These are phyloP conservation scores for Candida quercuum DNA, from an alignment of 805 yeast species.

Conservation along the genomic window DNA sequence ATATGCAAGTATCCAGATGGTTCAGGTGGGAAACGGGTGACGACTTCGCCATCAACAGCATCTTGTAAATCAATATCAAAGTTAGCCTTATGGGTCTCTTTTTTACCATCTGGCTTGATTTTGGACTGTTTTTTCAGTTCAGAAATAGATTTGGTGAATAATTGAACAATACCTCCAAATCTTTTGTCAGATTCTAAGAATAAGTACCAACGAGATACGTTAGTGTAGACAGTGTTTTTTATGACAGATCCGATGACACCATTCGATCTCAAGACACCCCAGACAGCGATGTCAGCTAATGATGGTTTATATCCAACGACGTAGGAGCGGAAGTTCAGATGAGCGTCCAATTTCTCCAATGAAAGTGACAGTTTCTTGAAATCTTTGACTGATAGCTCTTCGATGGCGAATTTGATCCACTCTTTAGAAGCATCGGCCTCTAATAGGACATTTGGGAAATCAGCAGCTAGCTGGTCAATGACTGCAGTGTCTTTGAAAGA, in stretches of 20 bases:
- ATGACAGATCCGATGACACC: slow-evolving; percentile 88
- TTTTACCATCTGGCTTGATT: slow-evolving; percentile 46
- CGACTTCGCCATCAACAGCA: slow-evolving; percentile 92
- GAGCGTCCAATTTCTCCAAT: slow-evolving; percentile 76
- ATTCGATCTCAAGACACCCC: slow-evolving; percentile 94
- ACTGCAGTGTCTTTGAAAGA: slow-evolving; percentile 37
- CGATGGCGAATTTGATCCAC: slow-evolving; percentile 66
- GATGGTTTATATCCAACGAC: slow-evolving; percentile 62
- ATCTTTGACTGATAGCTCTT: slow-evolving; percentile 72
- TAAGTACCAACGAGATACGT: slow-evolving; percentile 91
- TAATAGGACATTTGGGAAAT: slow-evolving; percentile 41
- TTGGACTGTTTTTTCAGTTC: slow-evolving; percentile 72
- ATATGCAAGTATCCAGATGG: slow-evolving; percentile 99
- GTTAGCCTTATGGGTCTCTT: slow-evolving; percentile 89
- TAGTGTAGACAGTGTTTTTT: slow-evolving; percentile 77
- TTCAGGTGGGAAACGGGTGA: slow-evolving; percentile 99
- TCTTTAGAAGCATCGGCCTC: slow-evolving; percentile 36
- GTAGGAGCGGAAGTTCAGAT: slow-evolving; percentile 80
- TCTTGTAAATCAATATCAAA: slow-evolving; percentile 89
- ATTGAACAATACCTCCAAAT: slow-evolving; percentile 67
- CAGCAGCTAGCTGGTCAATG: slow-evolving; percentile 44
- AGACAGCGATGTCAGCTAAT: slow-evolving; percentile 77
- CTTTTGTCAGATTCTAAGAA: slow-evolving; percentile 60
- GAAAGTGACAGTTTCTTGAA: slow-evolving; percentile 78
- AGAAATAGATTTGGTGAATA: slow-evolving; percentile 59